Base-by-base conservation (phyloP, 345 rosid genomes). In the Citrus glauca region DNA sequence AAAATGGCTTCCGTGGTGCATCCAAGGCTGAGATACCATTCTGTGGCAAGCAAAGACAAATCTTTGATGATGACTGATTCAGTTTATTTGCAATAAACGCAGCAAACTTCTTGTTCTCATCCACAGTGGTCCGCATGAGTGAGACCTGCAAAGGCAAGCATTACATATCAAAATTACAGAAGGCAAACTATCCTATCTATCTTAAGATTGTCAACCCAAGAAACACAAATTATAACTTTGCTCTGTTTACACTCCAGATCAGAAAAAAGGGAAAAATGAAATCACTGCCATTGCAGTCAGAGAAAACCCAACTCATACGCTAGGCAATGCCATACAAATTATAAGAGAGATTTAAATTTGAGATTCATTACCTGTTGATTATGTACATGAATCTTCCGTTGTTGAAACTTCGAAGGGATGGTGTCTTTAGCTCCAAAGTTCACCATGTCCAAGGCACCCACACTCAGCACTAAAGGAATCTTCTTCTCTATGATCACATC, bases 401-500 rank as follows among this genome's bases (percentile, higher is more conserved):
- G 82, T 80, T 87, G 90, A 79, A 92, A 90, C 22, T 72, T 71
- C 66, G 92, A 79, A 81, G 96, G 98, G 78, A 93, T 89, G 75
- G 97, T 86, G 35, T 92, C 89, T 84, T 80, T 89, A 66, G 91
- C 75, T 78, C 97, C 99, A 87, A 95, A 95, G 82, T 90, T 95
- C 81, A 91, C 99, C 96, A 91, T 92, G 84, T 95, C 99, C 82
- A 95, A 86, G 65, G 98, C 99, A 64, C 98, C 99, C 5, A 91
- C 90, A 71, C 98, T 95, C 72, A 95, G 82, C 55, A 95, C 97
- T 77, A 93, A 84, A 42, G 98, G 99, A 80, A 95, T 85, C 80
- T 90, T 90, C 88, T 85, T 89, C 84, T 95, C 94, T 69, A 90
- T 82, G 61, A 87, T 86, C 45, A 85, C 89, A 84, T 93, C 91